A percentile compares a stretch with the other conserved stretches of the same genome.
phyloP scores from a whole-genome alignment of 257 asterid species.

The Ballota nigra region DNA sequence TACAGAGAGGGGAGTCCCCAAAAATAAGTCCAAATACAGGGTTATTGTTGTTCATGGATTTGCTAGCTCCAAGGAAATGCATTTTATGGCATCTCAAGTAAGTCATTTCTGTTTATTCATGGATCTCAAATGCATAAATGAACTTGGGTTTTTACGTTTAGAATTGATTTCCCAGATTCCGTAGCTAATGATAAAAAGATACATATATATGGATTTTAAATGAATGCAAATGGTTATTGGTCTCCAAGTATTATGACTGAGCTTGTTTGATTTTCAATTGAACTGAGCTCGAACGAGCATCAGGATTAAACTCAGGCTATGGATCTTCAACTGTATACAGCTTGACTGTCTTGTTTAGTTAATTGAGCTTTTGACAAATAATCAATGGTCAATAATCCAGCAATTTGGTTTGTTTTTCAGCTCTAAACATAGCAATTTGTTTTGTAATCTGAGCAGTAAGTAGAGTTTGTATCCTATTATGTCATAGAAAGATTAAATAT shows the following conservation, averaged over 20 bases:
- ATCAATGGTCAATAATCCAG: neutral
- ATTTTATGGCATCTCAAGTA: constrained; percentile 79
- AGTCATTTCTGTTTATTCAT: constrained; percentile 3
- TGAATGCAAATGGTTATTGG: neutral
- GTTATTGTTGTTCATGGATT: constrained; percentile 84
- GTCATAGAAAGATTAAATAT: neutral
- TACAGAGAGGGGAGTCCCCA: constrained; percentile 79
- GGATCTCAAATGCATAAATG: neutral
- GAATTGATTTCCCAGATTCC: neutral
- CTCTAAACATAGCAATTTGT: neutral
- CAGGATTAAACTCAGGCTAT: neutral
- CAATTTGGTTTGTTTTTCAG: neutral
- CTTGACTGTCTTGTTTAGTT: neutral
- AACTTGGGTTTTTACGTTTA: constrained; percentile 5
- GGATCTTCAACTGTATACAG: neutral
- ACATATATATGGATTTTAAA: neutral
- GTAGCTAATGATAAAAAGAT: neutral
- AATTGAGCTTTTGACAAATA: neutral
- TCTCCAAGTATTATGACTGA: neutral
- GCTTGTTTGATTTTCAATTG: neutral
- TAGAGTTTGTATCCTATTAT: neutral
- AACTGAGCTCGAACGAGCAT: neutral
- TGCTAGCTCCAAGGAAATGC: constrained; percentile 88
- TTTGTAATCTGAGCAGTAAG: constrained; percentile 1
- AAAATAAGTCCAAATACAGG: constrained; percentile 52